phyloP scores from a whole-genome alignment of 2,329 filamentous ascomycete species.

The Ophiosphaerella herpotricha region DNA sequence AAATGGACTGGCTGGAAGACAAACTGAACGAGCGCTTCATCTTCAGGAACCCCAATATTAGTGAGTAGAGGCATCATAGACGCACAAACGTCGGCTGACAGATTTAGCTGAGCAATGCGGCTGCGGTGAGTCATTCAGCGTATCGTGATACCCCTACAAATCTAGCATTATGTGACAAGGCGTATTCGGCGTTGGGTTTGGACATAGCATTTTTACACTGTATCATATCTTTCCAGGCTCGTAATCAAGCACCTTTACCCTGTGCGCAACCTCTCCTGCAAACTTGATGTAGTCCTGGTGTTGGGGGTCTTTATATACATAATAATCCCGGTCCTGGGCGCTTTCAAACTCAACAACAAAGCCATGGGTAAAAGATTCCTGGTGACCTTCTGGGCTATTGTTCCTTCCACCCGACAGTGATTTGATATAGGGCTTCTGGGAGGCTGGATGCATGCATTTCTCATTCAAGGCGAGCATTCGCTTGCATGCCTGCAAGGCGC shows the following conservation, averaged over 20 bases:
- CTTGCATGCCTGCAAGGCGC: conserved; percentile 54
- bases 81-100: conserved; percentile 23
- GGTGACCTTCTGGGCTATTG: conserved; percentile 61
- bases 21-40: conserved; percentile 91
- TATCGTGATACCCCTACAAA: conserved; percentile 43
- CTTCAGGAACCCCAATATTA: conserved; percentile 97
- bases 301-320: conserved; percentile 66
- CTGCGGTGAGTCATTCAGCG: conserved; percentile 90
- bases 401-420: conserved; percentile 63
- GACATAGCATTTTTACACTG: conserved; percentile 16
- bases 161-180: conserved; percentile 37
- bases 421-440: conserved; percentile 64
- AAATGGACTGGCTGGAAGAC: conserved; percentile 99
- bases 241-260: conserved; percentile 66
- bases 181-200: conserved; percentile 27
- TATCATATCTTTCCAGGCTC: conserved; percentile 55
- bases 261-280: conserved; percentile 55
- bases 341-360: conserved; percentile 71
- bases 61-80: conserved; percentile 62
- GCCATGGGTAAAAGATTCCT: conserved; percentile 68
- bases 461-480: conserved; percentile 63
- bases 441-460: conserved; percentile 63
- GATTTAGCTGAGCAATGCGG: conserved; percentile 89
- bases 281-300: conserved; percentile 65
- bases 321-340: conserved; percentile 69